These are phyloP conservation scores for Phytophthora uliginosa DNA, from an alignment of 352 stramenopile genomes.

Conservation along the genomic window DNA sequence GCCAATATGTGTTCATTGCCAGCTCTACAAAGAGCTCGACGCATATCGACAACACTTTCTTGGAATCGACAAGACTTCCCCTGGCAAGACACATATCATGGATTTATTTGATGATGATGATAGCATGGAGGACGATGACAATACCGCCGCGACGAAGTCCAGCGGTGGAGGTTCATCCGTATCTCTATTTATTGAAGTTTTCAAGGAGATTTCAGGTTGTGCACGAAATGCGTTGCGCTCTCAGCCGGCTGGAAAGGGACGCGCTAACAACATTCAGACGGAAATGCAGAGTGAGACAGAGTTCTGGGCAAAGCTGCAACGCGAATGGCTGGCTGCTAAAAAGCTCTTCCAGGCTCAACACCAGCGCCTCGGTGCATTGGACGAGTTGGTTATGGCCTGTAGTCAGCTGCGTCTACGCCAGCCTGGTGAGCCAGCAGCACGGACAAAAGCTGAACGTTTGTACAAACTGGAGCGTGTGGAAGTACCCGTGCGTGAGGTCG, in stretches of 20 bases:
- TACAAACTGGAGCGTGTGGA: slow-evolving; percentile 70
- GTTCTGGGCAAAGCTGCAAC: slow-evolving; percentile 56
- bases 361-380: slow-evolving; percentile 71
- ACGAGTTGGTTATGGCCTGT: slow-evolving; percentile 85
- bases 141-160: neutral
- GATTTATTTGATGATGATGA: slow-evolving; percentile 26
- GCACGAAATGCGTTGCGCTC: slow-evolving; percentile 28
- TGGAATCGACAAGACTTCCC: slow-evolving; percentile 50
- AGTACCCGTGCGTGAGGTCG: slow-evolving; percentile 43
- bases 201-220: slow-evolving; percentile 59
- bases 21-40: slow-evolving; percentile 73
- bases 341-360: slow-evolving; percentile 80
- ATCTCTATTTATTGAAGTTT: slow-evolving; percentile 67
- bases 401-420: slow-evolving; percentile 70
- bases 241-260: slow-evolving; percentile 7
- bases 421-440: slow-evolving; percentile 40
- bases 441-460: slow-evolving; percentile 52
- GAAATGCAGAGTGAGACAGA: slow-evolving; percentile 56
- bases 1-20: slow-evolving; percentile 72
- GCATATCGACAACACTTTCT: slow-evolving; percentile 66
- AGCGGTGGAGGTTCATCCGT: slow-evolving; percentile 16
- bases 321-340: slow-evolving; percentile 65
- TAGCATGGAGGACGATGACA: slow-evolving; percentile 20
- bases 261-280: slow-evolving; percentile 33
- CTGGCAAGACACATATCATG: slow-evolving; percentile 16